A percentile compares a stretch with the other conserved stretches of the same genome.
phyloP scores from a whole-genome alignment of 352 stramenopile species.

The Phytophthora tubulina region DNA sequence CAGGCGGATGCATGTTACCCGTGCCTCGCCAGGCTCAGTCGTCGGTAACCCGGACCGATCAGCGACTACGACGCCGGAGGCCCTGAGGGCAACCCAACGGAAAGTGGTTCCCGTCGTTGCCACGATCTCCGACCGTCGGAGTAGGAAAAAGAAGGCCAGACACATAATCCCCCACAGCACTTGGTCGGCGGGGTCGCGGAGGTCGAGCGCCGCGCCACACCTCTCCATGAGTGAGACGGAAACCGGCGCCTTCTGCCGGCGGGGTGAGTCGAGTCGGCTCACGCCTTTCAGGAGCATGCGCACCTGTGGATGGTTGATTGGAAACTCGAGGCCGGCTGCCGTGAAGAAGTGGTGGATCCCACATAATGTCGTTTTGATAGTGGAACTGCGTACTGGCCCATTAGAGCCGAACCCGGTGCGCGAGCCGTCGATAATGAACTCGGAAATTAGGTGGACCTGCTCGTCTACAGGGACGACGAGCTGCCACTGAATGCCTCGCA shows the following conservation, averaged over 20 bases:
- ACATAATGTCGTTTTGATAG: neutral
- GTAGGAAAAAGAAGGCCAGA: constrained; percentile 24
- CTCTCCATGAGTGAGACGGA: neutral
- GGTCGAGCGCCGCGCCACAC: neutral
- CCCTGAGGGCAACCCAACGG: constrained; percentile 4
- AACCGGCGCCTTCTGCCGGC: neutral
- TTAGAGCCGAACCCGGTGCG: neutral
- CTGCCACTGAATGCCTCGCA: neutral
- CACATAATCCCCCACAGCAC: constrained; percentile 12
- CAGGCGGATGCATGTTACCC: neutral
- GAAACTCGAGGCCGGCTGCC: neutral
- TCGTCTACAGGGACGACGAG: neutral
- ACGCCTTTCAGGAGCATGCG: constrained; percentile 16
- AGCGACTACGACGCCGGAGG: neutral
- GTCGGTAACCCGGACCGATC: neutral
- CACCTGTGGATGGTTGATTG: constrained; percentile 9
- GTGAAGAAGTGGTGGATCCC: neutral
- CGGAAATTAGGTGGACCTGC: neutral
- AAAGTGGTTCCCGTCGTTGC: neutral
- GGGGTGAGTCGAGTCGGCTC: neutral
- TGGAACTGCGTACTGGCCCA: neutral
- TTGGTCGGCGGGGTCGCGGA: constrained; percentile 4
- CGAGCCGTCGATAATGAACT: constrained; percentile 11
- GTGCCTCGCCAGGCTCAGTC: neutral
- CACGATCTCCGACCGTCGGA: constrained; percentile 11